Evolutionary conservation across 495 filamentous ascomycete genomes (phyloP).

Genomic region (Trichoderma erinaceum): DNA sequence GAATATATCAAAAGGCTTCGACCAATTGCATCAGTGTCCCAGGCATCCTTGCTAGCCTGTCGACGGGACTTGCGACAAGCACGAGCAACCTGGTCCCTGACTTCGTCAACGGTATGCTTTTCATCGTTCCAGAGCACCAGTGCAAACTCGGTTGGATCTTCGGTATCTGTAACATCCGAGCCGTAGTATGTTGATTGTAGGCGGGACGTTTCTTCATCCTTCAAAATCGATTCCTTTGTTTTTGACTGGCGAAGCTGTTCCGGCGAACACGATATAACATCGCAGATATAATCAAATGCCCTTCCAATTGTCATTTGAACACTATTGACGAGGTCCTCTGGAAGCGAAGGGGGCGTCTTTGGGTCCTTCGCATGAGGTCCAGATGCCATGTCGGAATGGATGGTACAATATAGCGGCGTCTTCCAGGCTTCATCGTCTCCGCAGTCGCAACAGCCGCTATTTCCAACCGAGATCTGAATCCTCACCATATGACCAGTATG

Average conservation of each 20-base stretch:
- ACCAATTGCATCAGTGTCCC: slow-evolving; percentile 82
- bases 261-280: slow-evolving; percentile 95
- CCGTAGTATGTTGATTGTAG: slow-evolving; percentile 70
- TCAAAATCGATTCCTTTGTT: slow-evolving; percentile 66
- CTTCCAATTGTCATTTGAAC: slow-evolving; percentile 80
- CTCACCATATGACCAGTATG: slow-evolving; percentile 90
- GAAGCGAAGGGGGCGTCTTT: slow-evolving; percentile 51
- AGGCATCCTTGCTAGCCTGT: slow-evolving; percentile 68
- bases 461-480: slow-evolving; percentile 77
- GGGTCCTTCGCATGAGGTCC: slow-evolving; percentile 58
- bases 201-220: slow-evolving; percentile 75
- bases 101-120: slow-evolving; percentile 93
- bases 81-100: slow-evolving; percentile 78
- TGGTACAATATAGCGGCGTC: slow-evolving; percentile 80
- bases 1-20: slow-evolving; percentile 75
- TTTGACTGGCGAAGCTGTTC: slow-evolving; percentile 87
- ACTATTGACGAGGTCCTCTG: slow-evolving; percentile 62
- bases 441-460: slow-evolving; percentile 94
- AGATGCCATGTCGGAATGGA: slow-evolving; percentile 64
- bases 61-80: slow-evolving; percentile 68
- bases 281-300: slow-evolving; percentile 87
- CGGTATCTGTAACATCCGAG: slow-evolving; percentile 32
- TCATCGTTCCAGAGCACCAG: slow-evolving; percentile 98
- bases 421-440: slow-evolving; percentile 93
- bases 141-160: slow-evolving; percentile 65